A percentile compares a stretch with the other conserved stretches of the same genome.
phyloP scores from a whole-genome alignment of 2,329 filamentous ascomycete genomes.

The Chaetomiaceae sp. region DNA sequence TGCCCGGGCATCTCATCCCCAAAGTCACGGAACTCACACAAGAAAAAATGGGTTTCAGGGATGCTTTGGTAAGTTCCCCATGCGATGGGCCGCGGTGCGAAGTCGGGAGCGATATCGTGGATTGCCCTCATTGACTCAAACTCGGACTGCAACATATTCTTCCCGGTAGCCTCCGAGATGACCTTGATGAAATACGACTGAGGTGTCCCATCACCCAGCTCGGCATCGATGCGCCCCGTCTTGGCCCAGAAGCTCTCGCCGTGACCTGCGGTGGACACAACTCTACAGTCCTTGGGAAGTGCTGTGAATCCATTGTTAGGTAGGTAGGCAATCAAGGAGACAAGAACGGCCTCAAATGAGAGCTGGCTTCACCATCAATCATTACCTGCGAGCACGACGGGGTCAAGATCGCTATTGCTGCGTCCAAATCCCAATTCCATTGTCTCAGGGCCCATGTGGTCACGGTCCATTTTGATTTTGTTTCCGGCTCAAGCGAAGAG shows the following conservation, averaged over 20 bases:
- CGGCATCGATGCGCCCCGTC: slow-evolving; percentile 32
- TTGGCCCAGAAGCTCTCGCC: slow-evolving; percentile 36
- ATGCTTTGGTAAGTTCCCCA: slow-evolving; percentile 32
- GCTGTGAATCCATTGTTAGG: slow-evolving; percentile 25
- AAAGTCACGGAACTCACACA: slow-evolving; percentile 36
- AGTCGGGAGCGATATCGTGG: slow-evolving; percentile 30
- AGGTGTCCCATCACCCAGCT: slow-evolving; percentile 25
- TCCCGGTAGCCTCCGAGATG: slow-evolving; percentile 13
- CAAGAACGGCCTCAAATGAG: too few relatives aligned
- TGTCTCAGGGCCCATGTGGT: too few relatives aligned
- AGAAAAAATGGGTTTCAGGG: slow-evolving; percentile 33
- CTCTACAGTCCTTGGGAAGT: slow-evolving; percentile 32
- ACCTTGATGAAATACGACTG: slow-evolving; percentile 32
- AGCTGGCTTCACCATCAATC: too few relatives aligned
- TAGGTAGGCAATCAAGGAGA: too few relatives aligned
- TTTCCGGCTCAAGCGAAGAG: too few relatives aligned
- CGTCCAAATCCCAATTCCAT: too few relatives aligned
- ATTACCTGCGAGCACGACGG: too few relatives aligned
- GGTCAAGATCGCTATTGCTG: too few relatives aligned
- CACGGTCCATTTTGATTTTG: too few relatives aligned
- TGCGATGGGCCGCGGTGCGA: slow-evolving; percentile 35
- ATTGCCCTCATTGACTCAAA: slow-evolving; percentile 39
- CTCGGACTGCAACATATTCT: slow-evolving; percentile 33
- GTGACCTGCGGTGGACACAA: slow-evolving; percentile 31
- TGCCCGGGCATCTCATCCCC: slow-evolving; percentile 25